Conservation (phyloP, 345 rosid species). For the Aquilaria sinensis region DNA sequence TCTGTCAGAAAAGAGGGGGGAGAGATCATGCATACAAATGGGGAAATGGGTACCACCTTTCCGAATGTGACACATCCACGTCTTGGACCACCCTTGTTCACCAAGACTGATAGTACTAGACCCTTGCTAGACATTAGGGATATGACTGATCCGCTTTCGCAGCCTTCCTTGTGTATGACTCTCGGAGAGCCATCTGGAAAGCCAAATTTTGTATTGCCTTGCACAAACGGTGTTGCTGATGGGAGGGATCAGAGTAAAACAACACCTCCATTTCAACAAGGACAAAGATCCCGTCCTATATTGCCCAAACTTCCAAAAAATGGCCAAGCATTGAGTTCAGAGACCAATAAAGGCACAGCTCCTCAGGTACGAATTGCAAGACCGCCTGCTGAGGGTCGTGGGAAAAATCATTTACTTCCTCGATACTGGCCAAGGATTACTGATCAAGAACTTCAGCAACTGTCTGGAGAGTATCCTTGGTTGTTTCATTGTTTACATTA, state of each 20-base stretch:
- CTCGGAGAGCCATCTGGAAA: constrained; percentile 39
- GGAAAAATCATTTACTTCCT: constrained; percentile 83
- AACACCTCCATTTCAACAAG: constrained; percentile 36
- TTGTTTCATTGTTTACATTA: constrained; percentile 15
- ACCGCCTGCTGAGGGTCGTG: constrained; percentile 83
- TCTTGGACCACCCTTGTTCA: constrained; percentile 19
- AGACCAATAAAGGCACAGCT: constrained; percentile 33
- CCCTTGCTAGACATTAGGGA: constrained; percentile 44
- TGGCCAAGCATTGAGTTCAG: constrained; percentile 29
- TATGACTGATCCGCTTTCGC: constrained; percentile 42
- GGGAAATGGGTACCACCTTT: constrained; percentile 27
- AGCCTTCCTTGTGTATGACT: constrained; percentile 58
- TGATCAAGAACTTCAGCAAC: constrained; percentile 82
- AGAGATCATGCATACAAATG: constrained; percentile 28
- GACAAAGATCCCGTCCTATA: constrained; percentile 39
- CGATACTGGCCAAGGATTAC: constrained; percentile 95
- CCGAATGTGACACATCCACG: constrained; percentile 23
- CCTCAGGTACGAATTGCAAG: constrained; percentile 59
- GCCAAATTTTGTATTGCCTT: constrained; percentile 26
- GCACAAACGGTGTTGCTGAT: constrained; percentile 33
- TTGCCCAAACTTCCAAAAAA: constrained; percentile 51
- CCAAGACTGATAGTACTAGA: constrained; percentile 29
- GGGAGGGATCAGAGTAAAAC: constrained; percentile 40
- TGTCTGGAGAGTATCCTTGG: constrained; percentile 90
- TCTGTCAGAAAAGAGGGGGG: constrained; percentile 32